Conservation (phyloP, 176 grass and related monocot genomes). For the Coix lacrymajobi region DNA sequence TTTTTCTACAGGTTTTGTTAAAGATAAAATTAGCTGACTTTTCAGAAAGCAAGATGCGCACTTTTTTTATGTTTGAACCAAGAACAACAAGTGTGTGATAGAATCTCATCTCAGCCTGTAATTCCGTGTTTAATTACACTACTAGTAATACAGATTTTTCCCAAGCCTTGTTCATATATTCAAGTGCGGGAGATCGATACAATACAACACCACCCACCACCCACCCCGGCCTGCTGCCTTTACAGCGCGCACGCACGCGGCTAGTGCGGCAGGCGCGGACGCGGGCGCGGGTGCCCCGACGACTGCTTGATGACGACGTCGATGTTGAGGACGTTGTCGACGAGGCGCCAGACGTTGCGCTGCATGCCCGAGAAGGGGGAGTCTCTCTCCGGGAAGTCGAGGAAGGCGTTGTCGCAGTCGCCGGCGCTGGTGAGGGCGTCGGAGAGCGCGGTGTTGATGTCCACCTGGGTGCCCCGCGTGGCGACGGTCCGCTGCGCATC, state of each 20-base stretch:
- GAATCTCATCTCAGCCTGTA: not conserved
- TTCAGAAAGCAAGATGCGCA: not conserved
- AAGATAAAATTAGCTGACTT: not conserved
- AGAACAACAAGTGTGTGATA: not conserved
- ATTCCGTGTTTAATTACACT: not conserved
- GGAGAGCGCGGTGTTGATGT: not conserved
- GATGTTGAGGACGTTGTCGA: slow-evolving; percentile 24
- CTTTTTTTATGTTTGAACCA: not conserved
- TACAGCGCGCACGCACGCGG: no score
- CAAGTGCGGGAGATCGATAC: slow-evolving; percentile 20
- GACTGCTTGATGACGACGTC: not conserved
- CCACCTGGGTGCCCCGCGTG: not conserved
- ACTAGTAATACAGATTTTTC: not conserved
- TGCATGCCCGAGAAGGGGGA: not conserved
- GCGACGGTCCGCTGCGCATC: not conserved
- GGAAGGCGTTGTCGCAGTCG: slow-evolving; percentile 29
- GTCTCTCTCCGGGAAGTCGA: not conserved
- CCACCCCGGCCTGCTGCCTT: no score
- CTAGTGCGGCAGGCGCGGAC: no score
- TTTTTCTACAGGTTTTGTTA: not conserved
- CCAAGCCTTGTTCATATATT: slow-evolving; percentile 16
- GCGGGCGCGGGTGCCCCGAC: no score
- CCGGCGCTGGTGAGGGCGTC: not conserved
- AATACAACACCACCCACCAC: slow-evolving; percentile 13
- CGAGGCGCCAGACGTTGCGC: slow-evolving; percentile 18